Evolutionary conservation across 768 basidiomycete genomes (phyloP).

Genomic region (Sarcomyxa edulis): DNA sequence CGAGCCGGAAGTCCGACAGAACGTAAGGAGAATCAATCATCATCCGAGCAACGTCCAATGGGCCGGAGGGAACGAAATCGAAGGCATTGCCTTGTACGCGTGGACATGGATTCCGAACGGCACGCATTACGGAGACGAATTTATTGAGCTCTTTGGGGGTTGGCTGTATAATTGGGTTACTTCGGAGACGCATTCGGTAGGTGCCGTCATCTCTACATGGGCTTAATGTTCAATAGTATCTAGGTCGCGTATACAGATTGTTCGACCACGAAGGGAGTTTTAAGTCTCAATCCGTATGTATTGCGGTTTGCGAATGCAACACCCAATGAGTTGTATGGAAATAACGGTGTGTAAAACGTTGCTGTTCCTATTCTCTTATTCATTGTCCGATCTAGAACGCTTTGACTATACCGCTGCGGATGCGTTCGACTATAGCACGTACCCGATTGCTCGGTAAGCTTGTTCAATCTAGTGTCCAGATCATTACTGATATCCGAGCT

Average conservation of each 20-base stretch:
- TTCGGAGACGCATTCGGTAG: conserved; percentile 45
- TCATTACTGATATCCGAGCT: neutral
- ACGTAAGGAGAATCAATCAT: conserved; percentile 47
- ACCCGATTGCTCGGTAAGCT: conserved; percentile 40
- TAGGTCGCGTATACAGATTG: conserved; percentile 57
- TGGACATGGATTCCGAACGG: conserved; percentile 32
- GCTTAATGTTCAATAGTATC: neutral
- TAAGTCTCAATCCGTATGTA: conserved; percentile 52
- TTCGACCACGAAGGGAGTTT: conserved; percentile 50
- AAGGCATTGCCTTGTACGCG: conserved; percentile 40
- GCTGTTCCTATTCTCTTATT: neutral
- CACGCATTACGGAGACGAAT: no score
- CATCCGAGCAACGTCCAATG: conserved; percentile 56
- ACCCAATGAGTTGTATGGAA: conserved; percentile 49
- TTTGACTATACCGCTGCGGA: conserved; percentile 49
- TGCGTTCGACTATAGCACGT: conserved; percentile 51
- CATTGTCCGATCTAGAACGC: conserved; percentile 29
- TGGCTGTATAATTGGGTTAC: conserved; percentile 42
- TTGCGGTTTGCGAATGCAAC: conserved; percentile 47
- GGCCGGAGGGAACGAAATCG: conserved; percentile 60
- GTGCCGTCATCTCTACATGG: conserved; percentile 1
- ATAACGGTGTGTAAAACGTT: conserved; percentile 31
- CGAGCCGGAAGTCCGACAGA: conserved; percentile 52
- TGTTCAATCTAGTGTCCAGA: neutral
- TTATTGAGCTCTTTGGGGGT: conserved; percentile 45